A percentile compares a stretch with the other conserved stretches of the same genome.
Conservation (phyloP, 2,329 filamentous ascomycete species). For the Pseudogymnoascus destructans region DNA sequence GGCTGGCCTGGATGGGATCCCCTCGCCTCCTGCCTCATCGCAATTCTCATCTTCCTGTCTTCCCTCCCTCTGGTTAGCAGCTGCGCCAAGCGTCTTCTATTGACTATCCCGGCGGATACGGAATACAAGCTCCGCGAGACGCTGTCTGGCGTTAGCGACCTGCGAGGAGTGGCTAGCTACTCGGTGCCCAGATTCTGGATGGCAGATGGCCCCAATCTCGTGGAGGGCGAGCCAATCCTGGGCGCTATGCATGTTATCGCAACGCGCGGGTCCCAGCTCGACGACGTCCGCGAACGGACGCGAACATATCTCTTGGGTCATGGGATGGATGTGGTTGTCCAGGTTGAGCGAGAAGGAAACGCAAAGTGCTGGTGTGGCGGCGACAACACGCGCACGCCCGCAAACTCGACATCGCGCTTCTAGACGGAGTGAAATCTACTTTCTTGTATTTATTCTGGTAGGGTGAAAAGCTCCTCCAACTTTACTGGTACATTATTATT, state of each 20-base stretch:
- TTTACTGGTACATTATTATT: background rate
- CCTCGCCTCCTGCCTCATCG: constrained; percentile 84
- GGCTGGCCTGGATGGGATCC: constrained; percentile 94
- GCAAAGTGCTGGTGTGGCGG: constrained; percentile 45
- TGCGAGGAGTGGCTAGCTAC: constrained; percentile 77
- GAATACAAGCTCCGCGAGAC: constrained; percentile 84
- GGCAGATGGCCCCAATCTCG: constrained; percentile 44
- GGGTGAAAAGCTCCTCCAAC: background rate
- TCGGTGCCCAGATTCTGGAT: constrained; percentile 86
- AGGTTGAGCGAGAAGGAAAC: constrained; percentile 78
- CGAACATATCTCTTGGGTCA: constrained; percentile 55
- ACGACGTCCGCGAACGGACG: constrained; percentile 74
- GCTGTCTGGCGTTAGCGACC: constrained; percentile 65
- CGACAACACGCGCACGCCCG: background rate
- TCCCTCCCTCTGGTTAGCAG: constrained; percentile 78
- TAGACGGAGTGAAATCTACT: background rate
- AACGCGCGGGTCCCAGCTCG: constrained; percentile 55
- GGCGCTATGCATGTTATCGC: constrained; percentile 83
- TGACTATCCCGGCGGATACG: constrained; percentile 70
- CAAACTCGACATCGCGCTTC: background rate
- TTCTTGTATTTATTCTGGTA: constrained; percentile 2
- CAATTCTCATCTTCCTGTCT: constrained; percentile 83
- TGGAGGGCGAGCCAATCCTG: constrained; percentile 42
- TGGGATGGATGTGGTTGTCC: constrained; percentile 70
- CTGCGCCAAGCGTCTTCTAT: constrained; percentile 67